Evolutionary conservation across 1,139 yeast genomes (phyloP).

Genomic region (Citeromyces hawaiiensis): DNA sequence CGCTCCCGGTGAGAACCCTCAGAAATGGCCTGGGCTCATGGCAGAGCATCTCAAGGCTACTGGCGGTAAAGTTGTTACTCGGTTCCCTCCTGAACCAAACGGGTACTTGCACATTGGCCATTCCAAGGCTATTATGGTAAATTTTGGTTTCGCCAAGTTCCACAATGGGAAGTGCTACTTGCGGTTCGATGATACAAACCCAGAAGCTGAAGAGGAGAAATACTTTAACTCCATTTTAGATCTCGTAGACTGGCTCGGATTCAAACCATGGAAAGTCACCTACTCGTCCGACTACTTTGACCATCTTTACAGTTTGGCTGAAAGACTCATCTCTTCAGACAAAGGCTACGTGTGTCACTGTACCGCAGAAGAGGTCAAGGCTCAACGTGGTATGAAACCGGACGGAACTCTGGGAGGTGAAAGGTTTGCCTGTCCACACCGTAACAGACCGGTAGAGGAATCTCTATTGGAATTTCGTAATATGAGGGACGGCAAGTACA

Average conservation of each 20-base stretch:
- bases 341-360: constrained; percentile 90
- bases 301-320: constrained; percentile 76
- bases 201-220: constrained; percentile 94
- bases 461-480: constrained; percentile 70
- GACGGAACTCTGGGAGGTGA: constrained; percentile 94
- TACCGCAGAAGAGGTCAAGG: constrained; percentile 82
- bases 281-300: constrained; percentile 95
- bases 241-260: constrained; percentile 89
- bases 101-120: constrained; percentile 97
- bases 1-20: constrained; percentile 91
- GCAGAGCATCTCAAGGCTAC: constrained; percentile 67
- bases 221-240: constrained; percentile 75
- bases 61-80: constrained; percentile 72
- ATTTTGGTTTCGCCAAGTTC: constrained; percentile 85
- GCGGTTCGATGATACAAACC: constrained; percentile 95
- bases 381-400: constrained; percentile 77
- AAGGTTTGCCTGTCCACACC: constrained; percentile 70
- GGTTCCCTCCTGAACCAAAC: constrained; percentile 98
- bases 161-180: constrained; percentile 80
- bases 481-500: constrained; percentile 83
- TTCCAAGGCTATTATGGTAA: constrained; percentile 93
- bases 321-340: constrained; percentile 52
- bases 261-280: constrained; percentile 83
- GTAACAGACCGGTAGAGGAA: constrained; percentile 57
- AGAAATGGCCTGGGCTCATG: constrained; percentile 75